phyloP scores from a whole-genome alignment of 371 early-diverging fungal species.

The Mortierella sp. region DNA sequence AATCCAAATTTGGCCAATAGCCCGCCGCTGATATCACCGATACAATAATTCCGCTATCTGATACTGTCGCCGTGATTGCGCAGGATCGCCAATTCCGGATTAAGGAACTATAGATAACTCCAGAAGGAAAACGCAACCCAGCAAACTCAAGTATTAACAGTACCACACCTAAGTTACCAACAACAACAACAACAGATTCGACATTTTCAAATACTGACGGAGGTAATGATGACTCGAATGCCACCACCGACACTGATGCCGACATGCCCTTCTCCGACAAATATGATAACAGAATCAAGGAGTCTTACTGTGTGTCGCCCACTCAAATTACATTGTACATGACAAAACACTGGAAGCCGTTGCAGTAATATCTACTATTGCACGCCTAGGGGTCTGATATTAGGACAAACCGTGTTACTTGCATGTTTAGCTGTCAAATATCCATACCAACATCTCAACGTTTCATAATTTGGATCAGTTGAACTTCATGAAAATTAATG shows the following conservation, averaged over 20 bases:
- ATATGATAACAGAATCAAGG: not conserved
- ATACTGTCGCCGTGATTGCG: not conserved
- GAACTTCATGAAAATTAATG: too few species aligned
- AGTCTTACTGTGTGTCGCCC: not conserved
- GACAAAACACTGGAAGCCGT: not conserved
- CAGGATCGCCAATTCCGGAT: conserved; percentile 53
- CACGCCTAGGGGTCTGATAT: not conserved
- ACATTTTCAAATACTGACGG: not conserved
- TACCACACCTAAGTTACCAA: not conserved
- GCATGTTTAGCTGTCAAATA: too few species aligned
- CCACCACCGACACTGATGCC: not conserved
- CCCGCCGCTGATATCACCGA: not conserved
- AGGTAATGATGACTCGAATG: not conserved
- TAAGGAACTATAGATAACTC: conserved; percentile 27
- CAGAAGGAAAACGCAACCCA: conserved; percentile 37
- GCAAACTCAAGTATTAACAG: conserved; percentile 31
- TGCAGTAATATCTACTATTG: not conserved
- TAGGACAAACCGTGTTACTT: too few species aligned
- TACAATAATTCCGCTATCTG: not conserved
- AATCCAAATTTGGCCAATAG: not conserved
- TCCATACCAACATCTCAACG: too few species aligned
- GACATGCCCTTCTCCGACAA: not conserved
- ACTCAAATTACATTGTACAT: not conserved
- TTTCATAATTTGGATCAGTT: too few species aligned
- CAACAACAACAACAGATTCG: not conserved